Evolutionary conservation across 805 yeast species (phyloP).

Genomic region (Cyberlindnera suaveolens): DNA sequence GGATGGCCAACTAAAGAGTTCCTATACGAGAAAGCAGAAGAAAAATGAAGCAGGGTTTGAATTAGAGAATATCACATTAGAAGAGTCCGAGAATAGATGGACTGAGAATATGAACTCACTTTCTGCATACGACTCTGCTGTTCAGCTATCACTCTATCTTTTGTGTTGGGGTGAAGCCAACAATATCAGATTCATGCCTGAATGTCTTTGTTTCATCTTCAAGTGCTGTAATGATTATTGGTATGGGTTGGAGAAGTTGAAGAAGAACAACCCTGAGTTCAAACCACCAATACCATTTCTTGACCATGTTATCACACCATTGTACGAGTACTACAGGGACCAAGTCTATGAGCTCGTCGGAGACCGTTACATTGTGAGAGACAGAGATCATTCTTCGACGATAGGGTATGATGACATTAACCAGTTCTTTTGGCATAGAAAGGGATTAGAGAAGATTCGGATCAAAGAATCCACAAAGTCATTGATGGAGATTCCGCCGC

Average conservation of each 20-base stretch:
- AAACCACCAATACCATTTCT: conserved; percentile 36
- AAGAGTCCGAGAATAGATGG: conserved; percentile 48
- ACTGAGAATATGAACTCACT: conserved; percentile 40
- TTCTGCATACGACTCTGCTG: conserved; percentile 46
- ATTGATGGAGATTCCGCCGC: conserved; percentile 33
- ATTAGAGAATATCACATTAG: conserved; percentile 20
- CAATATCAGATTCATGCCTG: conserved; percentile 83
- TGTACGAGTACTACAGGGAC: conserved; percentile 54
- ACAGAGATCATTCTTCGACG: conserved; percentile 58
- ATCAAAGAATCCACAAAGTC: conserved; percentile 34
- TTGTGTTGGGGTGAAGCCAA: conserved; percentile 90
- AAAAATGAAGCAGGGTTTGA: neutral
- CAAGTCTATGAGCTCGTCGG: conserved; percentile 43
- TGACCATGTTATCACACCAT: conserved; percentile 68
- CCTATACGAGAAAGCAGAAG: conserved; percentile 5
- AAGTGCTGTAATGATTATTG: conserved; percentile 72
- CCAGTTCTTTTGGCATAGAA: conserved; percentile 78
- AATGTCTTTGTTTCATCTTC: conserved; percentile 77
- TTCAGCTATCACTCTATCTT: conserved; percentile 64
- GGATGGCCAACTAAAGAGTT: conserved; percentile 21
- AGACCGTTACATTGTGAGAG: conserved; percentile 40
- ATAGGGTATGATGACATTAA: conserved; percentile 90
- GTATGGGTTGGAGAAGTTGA: conserved; percentile 37
- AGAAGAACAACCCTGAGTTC: conserved; percentile 25
- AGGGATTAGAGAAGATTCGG: conserved; percentile 55